Percentiles rank a stretch among this genome's conserved stretches.
These are phyloP conservation scores for Termitomyces sp. DNA, from an alignment of 768 basidiomycete genomes.

Conservation along the genomic window DNA sequence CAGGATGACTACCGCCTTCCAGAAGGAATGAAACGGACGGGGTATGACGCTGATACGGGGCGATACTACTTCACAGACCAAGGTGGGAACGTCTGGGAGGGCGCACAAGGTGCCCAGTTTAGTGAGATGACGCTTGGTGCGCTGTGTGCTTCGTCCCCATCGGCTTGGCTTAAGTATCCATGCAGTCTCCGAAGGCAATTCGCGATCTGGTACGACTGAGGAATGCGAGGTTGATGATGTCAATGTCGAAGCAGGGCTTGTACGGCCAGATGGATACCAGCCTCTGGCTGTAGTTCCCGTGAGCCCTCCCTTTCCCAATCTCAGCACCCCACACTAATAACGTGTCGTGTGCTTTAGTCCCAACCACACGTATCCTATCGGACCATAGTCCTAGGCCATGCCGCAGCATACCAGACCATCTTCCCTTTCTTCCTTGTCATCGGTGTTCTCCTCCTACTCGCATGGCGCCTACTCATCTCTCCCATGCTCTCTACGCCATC, in stretches of 20 bases:
- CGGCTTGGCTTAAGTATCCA: neutral
- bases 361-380: conserved; percentile 25
- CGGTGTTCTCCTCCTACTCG: conserved; percentile 53
- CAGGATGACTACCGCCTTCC: conserved; percentile 50
- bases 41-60: conserved; percentile 70
- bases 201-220: conserved; percentile 13
- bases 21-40: conserved; percentile 60
- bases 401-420: conserved; percentile 47
- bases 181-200: conserved; percentile 14
- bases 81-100: conserved; percentile 50
- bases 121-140: conserved; percentile 40
- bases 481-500: conserved; percentile 32
- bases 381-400: conserved; percentile 14
- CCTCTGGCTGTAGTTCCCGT: conserved; percentile 49
- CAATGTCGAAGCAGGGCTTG: conserved; percentile 54
- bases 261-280: conserved; percentile 51
- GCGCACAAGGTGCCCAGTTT: conserved; percentile 58
- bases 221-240: conserved; percentile 37
- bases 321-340: neutral
- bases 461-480: conserved; percentile 54
- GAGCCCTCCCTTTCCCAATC: conserved; percentile 14
- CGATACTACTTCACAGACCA: conserved; percentile 59
- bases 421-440: conserved; percentile 73
- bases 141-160: neutral
- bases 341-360: conserved; percentile 12